Evolutionary conservation across 2,329 filamentous ascomycete species (phyloP).

Genomic region (Phoma sp.): DNA sequence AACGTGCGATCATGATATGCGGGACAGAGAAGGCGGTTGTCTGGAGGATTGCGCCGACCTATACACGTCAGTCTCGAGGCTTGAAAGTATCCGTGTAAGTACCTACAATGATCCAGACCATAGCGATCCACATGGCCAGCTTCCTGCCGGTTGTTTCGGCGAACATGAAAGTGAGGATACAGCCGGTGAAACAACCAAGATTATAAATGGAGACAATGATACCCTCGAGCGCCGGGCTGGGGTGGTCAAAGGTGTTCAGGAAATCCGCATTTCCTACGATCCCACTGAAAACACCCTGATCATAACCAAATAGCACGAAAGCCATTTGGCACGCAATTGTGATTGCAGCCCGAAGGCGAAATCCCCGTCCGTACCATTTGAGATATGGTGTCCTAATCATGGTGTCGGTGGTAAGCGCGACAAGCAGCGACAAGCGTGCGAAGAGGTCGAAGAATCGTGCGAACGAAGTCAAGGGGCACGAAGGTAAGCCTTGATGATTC

Average conservation of each 20-base stretch:
- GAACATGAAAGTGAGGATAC: constrained; percentile 48
- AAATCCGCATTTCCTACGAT: constrained; percentile 53
- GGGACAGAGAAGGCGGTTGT: constrained; percentile 41
- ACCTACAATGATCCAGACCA: constrained; percentile 50
- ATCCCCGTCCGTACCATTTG: constrained; percentile 38
- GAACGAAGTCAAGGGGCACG: not conserved
- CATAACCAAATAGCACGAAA: constrained; percentile 47
- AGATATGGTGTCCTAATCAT: constrained; percentile 35
- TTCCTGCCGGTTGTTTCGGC: constrained; percentile 49
- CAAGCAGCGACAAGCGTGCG: not conserved
- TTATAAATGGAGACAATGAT: constrained; percentile 56
- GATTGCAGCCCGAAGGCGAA: constrained; percentile 37
- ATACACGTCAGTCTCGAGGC: not conserved
- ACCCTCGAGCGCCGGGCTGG: constrained; percentile 48
- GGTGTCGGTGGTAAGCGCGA: not conserved
- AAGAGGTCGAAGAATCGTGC: not conserved
- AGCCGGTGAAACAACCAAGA: constrained; percentile 49
- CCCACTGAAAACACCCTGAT: constrained; percentile 50
- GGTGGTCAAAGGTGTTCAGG: constrained; percentile 50
- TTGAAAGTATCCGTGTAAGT: not conserved
- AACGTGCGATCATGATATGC: constrained; percentile 61
- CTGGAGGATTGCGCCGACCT: constrained; percentile 50
- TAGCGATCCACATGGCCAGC: constrained; percentile 52
- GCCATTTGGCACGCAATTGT: constrained; percentile 42
- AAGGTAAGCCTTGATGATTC: not conserved